A percentile compares a stretch with the other conserved stretches of the same genome.
These are phyloP conservation scores for Ascosphaera aggregata DNA, from an alignment of 2,329 filamentous ascomycete genomes.

Conservation along the genomic window DNA sequence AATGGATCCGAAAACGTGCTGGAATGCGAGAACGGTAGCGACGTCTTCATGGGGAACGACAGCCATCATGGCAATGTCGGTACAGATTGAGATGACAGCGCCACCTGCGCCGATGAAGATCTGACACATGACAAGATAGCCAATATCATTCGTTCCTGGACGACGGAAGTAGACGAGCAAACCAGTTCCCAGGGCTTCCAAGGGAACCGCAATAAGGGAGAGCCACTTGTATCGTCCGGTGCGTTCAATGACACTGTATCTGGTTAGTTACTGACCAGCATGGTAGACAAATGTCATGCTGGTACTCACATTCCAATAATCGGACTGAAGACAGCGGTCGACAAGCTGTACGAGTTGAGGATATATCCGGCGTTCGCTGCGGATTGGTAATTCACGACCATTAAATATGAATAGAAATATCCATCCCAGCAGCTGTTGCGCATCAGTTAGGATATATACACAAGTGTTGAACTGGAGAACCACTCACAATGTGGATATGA, in stretches of 20 bases:
- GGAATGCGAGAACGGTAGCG: conserved; percentile 14
- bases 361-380: conserved; percentile 22
- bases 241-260: conserved; percentile 16
- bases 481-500: conserved; percentile 21
- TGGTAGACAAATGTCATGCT: background rate
- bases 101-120: conserved; percentile 29
- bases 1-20: conserved; percentile 10
- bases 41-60: conserved; percentile 28
- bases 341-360: conserved; percentile 25
- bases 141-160: conserved; percentile 20
- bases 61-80: conserved; percentile 33
- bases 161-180: conserved; percentile 31
- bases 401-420: conserved; percentile 29
- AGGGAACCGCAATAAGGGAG: conserved; percentile 24
- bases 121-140: conserved; percentile 29
- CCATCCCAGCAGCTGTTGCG: conserved; percentile 21
- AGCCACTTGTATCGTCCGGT: conserved; percentile 27
- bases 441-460: background rate
- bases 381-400: conserved; percentile 24
- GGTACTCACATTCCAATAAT: conserved; percentile 17
- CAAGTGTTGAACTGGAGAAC: background rate
- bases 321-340: conserved; percentile 24
- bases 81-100: conserved; percentile 25
- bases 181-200: conserved; percentile 26
- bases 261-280: background rate